phyloP scores from a whole-genome alignment of 2,329 filamentous ascomycete genomes.

The Alternaria triticina region DNA sequence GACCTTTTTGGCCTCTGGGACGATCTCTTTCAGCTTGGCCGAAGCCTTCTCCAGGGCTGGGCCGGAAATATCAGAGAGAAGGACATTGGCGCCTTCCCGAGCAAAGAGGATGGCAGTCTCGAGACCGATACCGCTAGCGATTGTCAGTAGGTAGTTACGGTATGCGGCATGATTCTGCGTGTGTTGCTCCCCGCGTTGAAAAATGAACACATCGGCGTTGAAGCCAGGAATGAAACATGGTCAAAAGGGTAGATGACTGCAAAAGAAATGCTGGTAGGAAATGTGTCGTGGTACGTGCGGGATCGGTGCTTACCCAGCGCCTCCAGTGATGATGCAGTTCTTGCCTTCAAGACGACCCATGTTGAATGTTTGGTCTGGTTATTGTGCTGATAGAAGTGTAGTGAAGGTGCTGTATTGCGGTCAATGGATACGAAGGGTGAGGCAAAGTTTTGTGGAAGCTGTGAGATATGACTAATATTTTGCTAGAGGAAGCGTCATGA shows the following conservation, averaged over 20 bases:
- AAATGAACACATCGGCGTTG: neutral
- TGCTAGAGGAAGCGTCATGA: slow-evolving; percentile 25
- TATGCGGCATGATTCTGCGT: neutral
- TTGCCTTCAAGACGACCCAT: slow-evolving; percentile 66
- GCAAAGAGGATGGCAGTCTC: slow-evolving; percentile 91
- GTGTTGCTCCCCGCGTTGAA: neutral
- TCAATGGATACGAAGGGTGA: slow-evolving; percentile 16
- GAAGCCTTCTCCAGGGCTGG: slow-evolving; percentile 78
- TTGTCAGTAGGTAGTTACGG: slow-evolving; percentile 21
- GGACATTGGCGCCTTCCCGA: slow-evolving; percentile 82
- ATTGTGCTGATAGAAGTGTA: slow-evolving; percentile 3
- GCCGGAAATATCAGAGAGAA: slow-evolving; percentile 84
- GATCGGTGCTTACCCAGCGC: slow-evolving; percentile 71
- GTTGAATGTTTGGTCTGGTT: slow-evolving; percentile 34
- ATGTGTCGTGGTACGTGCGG: neutral
- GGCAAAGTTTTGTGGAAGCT: slow-evolving; percentile 30
- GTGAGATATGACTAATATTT: slow-evolving; percentile 42
- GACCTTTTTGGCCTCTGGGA: slow-evolving; percentile 65
- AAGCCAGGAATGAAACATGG: neutral
- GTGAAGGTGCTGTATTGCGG: slow-evolving; percentile 8
- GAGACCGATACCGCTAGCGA: slow-evolving; percentile 81
- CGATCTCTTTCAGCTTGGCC: slow-evolving; percentile 75
- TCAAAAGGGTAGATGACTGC: neutral
- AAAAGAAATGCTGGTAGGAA: neutral
- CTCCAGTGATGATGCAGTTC: slow-evolving; percentile 80